Evolutionary conservation across 306 rosid genomes (phyloP).

Genomic region (Medicago lupulina): DNA sequence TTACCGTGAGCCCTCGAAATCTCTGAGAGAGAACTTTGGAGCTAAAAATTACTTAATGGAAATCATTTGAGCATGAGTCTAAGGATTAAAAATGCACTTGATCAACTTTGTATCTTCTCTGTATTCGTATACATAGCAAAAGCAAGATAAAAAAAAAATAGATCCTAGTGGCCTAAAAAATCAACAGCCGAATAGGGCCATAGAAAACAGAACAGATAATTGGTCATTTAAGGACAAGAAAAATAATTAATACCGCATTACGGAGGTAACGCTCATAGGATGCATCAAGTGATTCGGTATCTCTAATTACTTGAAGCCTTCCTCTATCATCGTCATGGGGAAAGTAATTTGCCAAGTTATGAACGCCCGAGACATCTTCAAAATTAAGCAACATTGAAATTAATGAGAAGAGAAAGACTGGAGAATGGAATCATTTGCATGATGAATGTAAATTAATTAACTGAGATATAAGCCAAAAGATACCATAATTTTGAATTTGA

Average conservation of each 20-base stretch:
- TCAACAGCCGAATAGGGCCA: slow-evolving; percentile 19
- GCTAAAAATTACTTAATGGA: slow-evolving; percentile 2
- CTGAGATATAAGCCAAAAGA: slow-evolving; percentile 29
- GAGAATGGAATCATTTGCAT: slow-evolving; percentile 15
- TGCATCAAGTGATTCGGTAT: slow-evolving; percentile 91
- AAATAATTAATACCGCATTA: slow-evolving; percentile 68
- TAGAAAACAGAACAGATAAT: slow-evolving; percentile 11
- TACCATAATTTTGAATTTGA: slow-evolving; percentile 25
- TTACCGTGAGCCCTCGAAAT: not conserved
- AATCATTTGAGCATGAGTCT: slow-evolving; percentile 5
- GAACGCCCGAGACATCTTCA: slow-evolving; percentile 73
- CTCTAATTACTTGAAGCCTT: slow-evolving; percentile 73
- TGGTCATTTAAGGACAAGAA: slow-evolving; percentile 28
- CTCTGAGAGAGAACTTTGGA: slow-evolving; percentile 7
- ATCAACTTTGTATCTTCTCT: not conserved
- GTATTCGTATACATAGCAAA: slow-evolving; percentile 24
- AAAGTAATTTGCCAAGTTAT: slow-evolving; percentile 70
- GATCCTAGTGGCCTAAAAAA: slow-evolving; percentile 8
- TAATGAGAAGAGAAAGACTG: slow-evolving; percentile 32
- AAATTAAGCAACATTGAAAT: slow-evolving; percentile 47
- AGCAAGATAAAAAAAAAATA: slow-evolving; percentile 14
- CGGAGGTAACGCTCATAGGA: slow-evolving; percentile 94
- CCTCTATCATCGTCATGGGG: slow-evolving; percentile 85
- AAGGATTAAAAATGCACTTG: slow-evolving; percentile 22
- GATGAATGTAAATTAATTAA: slow-evolving; percentile 4